Evolutionary conservation across 768 basidiomycete species (phyloP).

Genomic region (Macrolepiota dolichaula): DNA sequence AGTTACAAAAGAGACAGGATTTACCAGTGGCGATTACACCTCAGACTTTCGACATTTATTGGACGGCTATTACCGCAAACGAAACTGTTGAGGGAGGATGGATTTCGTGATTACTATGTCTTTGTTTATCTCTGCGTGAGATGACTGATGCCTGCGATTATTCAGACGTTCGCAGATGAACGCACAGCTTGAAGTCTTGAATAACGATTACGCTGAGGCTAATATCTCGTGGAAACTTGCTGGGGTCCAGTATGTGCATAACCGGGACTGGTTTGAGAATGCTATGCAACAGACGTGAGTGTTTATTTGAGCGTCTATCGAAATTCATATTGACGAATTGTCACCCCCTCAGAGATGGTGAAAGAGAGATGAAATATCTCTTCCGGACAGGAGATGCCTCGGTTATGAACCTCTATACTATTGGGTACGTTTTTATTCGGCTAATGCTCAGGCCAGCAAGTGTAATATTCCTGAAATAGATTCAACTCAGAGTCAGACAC

Average conservation of each 20-base stretch:
- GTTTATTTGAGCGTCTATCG: not conserved
- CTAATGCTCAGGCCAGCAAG: not conserved
- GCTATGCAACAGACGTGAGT: constrained; percentile 26
- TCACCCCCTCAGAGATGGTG: constrained; percentile 21
- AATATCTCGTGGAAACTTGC: constrained; percentile 34
- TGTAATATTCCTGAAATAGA: constrained; percentile 15
- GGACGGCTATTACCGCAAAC: constrained; percentile 29
- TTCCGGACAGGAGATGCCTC: constrained; percentile 36
- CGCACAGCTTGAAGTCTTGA: constrained; percentile 38
- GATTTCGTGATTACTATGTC: constrained; percentile 30
- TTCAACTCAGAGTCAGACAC: constrained; percentile 22
- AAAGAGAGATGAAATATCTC: constrained; percentile 30
- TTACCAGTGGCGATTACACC: not conserved
- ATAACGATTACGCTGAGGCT: constrained; percentile 31
- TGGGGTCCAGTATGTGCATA: constrained; percentile 34
- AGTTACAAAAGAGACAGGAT: constrained; percentile 2
- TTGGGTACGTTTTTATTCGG: constrained; percentile 20
- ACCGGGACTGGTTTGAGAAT: constrained; percentile 39
- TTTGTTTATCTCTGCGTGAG: not conserved
- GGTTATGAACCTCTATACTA: constrained; percentile 36
- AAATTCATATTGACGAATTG: not conserved
- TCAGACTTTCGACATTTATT: constrained; percentile 26
- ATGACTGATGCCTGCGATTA: constrained; percentile 5
- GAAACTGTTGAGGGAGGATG: constrained; percentile 31
- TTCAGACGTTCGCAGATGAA: constrained; percentile 31